Evolutionary conservation across 2,329 filamentous ascomycete genomes (phyloP).

Genomic region (Fusarium agapanthi): DNA sequence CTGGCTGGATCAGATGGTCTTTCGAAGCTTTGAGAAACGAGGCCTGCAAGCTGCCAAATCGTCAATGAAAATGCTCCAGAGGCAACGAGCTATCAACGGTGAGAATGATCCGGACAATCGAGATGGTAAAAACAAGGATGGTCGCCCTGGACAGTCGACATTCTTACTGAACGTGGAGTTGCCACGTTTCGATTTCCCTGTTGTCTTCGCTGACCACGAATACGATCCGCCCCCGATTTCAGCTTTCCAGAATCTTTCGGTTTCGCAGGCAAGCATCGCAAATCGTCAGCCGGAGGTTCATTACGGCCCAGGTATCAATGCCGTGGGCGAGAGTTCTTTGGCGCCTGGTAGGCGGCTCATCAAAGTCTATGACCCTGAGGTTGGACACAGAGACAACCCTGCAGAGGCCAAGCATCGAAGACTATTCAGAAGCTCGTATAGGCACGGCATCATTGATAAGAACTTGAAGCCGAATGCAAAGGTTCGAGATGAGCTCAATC

Average conservation of each 20-base stretch:
- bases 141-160: constrained; percentile 59
- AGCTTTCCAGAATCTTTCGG: constrained; percentile 67
- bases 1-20: constrained; percentile 96
- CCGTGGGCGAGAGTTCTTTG: constrained; percentile 61
- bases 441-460: constrained; percentile 93
- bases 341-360: constrained; percentile 71
- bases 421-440: constrained; percentile 86
- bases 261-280: constrained; percentile 72
- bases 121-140: constrained; percentile 52
- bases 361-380: constrained; percentile 91
- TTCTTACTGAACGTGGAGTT: constrained; percentile 92
- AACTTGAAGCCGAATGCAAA: constrained; percentile 97
- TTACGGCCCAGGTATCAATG: constrained; percentile 88
- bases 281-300: constrained; percentile 89
- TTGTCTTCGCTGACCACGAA: constrained; percentile 94
- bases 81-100: constrained; percentile 53
- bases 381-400: constrained; percentile 88
- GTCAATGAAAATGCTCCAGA: constrained; percentile 67
- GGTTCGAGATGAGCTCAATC: constrained; percentile 90
- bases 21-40: constrained; percentile 85
- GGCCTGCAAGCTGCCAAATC: constrained; percentile 71
- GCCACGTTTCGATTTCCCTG: constrained; percentile 92
- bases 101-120: constrained; percentile 46
- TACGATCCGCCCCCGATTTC: constrained; percentile 88
- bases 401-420: constrained; percentile 94